phyloP scores from a whole-genome alignment of 163 green algal genomes.

The Chloroidium sp. region DNA sequence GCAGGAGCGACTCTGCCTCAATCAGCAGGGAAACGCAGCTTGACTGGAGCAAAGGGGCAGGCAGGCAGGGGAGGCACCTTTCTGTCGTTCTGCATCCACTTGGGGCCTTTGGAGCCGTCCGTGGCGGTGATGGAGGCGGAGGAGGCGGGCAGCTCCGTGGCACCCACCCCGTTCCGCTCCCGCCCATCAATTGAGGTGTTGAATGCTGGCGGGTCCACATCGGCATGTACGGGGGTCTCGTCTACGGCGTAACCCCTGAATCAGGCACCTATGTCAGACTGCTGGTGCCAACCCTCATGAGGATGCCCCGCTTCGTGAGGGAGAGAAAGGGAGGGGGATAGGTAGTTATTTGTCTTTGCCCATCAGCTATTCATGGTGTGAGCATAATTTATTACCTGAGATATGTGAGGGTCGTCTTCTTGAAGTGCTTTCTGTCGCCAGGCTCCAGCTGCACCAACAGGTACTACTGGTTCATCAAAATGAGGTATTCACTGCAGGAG shows the following conservation, averaged over 20 bases:
- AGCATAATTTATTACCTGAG: not conserved
- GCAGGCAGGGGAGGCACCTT: constrained; percentile 37
- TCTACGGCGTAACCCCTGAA: constrained; percentile 12
- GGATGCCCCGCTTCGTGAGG: no score
- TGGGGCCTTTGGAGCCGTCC: constrained; percentile 18
- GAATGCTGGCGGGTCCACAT: not conserved
- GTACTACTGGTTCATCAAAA: no score
- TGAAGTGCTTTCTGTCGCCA: not conserved
- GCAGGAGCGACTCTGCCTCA: no score
- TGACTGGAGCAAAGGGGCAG: not conserved
- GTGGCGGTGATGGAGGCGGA: no score
- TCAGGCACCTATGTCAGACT: no score
- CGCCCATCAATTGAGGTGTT: not conserved
- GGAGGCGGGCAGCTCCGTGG: no score
- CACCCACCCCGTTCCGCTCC: no score
- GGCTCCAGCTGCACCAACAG: not conserved
- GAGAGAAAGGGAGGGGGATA: no score
- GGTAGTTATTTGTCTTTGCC: no score
- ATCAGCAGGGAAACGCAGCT: not conserved
- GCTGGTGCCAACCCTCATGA: no score
- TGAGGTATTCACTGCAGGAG: no score
- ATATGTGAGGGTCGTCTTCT: not conserved
- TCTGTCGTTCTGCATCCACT: constrained; percentile 71
- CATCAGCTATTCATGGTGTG: no score
- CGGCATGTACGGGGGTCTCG: not conserved